A percentile compares a stretch with the other conserved stretches of the same genome.
Evolutionary conservation across 2,329 filamentous ascomycete genomes (phyloP).

Genomic region (Colletotrichum incanum): DNA sequence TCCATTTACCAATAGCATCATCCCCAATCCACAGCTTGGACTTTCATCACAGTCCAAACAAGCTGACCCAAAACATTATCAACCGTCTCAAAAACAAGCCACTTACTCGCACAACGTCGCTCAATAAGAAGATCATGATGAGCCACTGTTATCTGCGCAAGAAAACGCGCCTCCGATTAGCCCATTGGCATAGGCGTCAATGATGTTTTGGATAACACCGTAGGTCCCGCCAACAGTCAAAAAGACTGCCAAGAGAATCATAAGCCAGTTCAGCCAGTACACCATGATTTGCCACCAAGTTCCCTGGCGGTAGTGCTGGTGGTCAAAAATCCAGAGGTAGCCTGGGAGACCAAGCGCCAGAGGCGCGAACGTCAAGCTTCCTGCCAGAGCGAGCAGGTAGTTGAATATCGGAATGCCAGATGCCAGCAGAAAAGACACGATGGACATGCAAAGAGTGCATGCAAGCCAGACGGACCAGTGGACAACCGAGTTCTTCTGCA

Average conservation of each 20-base stretch:
- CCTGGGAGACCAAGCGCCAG: slow-evolving; percentile 54
- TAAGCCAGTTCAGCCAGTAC: slow-evolving; percentile 53
- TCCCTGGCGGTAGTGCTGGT: slow-evolving; percentile 51
- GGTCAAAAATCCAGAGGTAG: slow-evolving; percentile 56
- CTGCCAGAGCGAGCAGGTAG: slow-evolving; percentile 51
- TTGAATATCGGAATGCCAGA: slow-evolving; percentile 55
- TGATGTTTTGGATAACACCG: slow-evolving; percentile 65
- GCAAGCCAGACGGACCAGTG: slow-evolving; percentile 58
- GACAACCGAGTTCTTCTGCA: slow-evolving; percentile 52
- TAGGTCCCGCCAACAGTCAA: slow-evolving; percentile 59
- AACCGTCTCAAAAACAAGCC: background rate
- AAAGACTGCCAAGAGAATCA: slow-evolving; percentile 56
- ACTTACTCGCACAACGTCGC: background rate
- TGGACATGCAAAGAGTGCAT: slow-evolving; percentile 49
- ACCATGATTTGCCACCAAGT: slow-evolving; percentile 47
- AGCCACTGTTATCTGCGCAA: slow-evolving; percentile 63
- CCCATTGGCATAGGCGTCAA: slow-evolving; percentile 64
- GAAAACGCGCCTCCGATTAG: slow-evolving; percentile 63
- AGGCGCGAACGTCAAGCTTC: slow-evolving; percentile 54
- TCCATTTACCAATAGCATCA: background rate
- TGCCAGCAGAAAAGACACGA: slow-evolving; percentile 52
- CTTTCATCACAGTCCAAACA: background rate
- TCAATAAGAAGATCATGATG: slow-evolving; percentile 39
- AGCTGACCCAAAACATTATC: background rate
- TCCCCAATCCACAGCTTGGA: background rate